Conservation (phyloP, 441 rosid genomes). For the Biscutella laevigata region DNA sequence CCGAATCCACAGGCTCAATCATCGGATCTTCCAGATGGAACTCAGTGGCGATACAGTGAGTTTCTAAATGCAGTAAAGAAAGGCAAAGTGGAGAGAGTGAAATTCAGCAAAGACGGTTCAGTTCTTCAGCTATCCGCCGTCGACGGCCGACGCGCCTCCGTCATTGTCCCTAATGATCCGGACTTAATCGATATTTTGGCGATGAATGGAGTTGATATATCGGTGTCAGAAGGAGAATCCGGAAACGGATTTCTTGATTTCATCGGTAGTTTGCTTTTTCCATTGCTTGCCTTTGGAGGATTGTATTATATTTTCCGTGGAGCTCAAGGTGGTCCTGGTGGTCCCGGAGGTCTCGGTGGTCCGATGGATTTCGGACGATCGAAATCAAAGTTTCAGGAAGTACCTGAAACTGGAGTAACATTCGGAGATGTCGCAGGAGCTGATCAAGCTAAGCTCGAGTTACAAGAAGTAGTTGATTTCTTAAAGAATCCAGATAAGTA, state of each 20-base stretch:
- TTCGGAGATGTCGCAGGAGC: conserved; percentile 90
- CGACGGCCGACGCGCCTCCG: conserved; percentile 83
- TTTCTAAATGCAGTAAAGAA: conserved; percentile 82
- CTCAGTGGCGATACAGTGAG: conserved; percentile 93
- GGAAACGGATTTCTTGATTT: conserved; percentile 68
- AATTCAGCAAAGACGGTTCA: conserved; percentile 85
- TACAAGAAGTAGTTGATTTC: conserved; percentile 90
- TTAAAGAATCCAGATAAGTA: conserved; percentile 87
- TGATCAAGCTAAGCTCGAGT: conserved; percentile 83
- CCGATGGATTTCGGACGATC: conserved; percentile 94
- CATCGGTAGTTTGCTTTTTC: conserved; percentile 71
- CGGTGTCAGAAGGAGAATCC: conserved; percentile 84
- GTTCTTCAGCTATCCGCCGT: conserved; percentile 75
- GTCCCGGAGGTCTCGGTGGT: conserved; percentile 91
- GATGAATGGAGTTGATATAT: conserved; percentile 85
- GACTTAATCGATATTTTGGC: conserved; percentile 84
- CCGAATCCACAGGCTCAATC: conserved; percentile 21
- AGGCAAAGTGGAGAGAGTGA: conserved; percentile 85
- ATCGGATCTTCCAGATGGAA: conserved; percentile 77
- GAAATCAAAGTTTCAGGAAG: conserved; percentile 88
- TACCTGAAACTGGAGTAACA: conserved; percentile 90
- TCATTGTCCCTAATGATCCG: conserved; percentile 81
- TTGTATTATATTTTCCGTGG: conserved; percentile 76
- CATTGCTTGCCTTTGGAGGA: conserved; percentile 69
- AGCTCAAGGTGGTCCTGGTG: conserved; percentile 82